Conservation (phyloP, 257 asterid genomes). For the Solanum chiquidenum region DNA sequence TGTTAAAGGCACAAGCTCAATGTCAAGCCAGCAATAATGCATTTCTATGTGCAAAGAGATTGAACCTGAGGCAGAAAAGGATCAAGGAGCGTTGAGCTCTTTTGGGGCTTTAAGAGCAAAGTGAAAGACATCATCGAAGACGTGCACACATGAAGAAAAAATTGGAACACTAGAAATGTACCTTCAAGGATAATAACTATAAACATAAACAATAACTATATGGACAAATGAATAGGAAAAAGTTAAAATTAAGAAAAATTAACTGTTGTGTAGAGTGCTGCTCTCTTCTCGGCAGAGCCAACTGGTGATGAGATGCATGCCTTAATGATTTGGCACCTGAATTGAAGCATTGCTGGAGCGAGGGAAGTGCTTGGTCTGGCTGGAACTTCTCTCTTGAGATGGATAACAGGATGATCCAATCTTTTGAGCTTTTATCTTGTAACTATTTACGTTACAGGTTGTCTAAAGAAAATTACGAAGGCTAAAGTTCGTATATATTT, state of each 20-base stretch:
- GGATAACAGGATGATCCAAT: not conserved
- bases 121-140: not conserved
- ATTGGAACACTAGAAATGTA: not conserved
- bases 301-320: not conserved
- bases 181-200: not conserved
- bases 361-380: not conserved
- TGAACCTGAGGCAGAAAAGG: not conserved
- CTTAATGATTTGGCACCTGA: not conserved
- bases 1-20: not conserved
- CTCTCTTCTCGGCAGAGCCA: not conserved
- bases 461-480: not conserved
- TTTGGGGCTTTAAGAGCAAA: not conserved
- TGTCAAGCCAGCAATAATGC: not conserved
- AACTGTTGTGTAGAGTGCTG: not conserved
- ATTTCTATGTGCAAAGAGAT: not conserved
- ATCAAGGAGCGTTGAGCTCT: not conserved
- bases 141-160: not conserved
- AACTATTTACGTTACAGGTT: not conserved
- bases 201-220: not conserved
- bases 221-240: not conserved
- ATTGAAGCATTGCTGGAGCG: not conserved
- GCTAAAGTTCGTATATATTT: not conserved
- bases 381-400: not conserved
- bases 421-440: not conserved
- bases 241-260: not conserved